Conservation (phyloP, 176 grass and related monocot species). For the Rhynchospora tenuis region DNA sequence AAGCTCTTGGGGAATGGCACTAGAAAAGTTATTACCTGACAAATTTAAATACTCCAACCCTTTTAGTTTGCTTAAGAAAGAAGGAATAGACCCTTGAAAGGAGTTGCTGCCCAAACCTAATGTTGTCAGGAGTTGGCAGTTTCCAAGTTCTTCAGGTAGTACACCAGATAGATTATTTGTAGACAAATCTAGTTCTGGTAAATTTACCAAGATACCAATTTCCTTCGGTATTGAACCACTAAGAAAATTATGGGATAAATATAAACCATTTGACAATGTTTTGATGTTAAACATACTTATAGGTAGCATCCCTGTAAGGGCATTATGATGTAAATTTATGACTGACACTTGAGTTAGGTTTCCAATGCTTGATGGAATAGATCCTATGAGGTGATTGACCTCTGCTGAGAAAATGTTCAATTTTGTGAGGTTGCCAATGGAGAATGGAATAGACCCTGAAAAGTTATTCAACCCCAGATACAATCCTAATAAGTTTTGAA, state of each 20-base stretch:
- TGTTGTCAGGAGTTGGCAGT: not conserved
- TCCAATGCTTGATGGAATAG: constrained; percentile 31
- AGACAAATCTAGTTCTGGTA: not conserved
- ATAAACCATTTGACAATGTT: constrained; percentile 5
- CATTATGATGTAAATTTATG: constrained; percentile 11
- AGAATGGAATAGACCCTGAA: constrained; percentile 23
- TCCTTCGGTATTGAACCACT: not conserved
- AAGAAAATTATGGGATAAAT: constrained; percentile 30
- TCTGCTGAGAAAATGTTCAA: not conserved
- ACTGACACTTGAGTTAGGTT: not conserved
- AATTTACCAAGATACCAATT: not conserved
- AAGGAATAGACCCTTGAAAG: not conserved
- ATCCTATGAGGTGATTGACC: constrained; percentile 9
- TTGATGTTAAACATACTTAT: constrained; percentile 27
- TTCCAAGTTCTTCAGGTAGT: not conserved
- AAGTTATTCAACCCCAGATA: not conserved
- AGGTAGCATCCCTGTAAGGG: constrained; percentile 21
- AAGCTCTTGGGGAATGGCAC: not conserved
- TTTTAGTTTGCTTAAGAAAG: not conserved
- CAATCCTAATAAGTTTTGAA: not conserved
- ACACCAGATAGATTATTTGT: not conserved
- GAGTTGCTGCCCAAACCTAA: not conserved
- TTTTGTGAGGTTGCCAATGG: constrained; percentile 36
- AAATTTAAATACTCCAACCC: not conserved
- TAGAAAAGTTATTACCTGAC: not conserved